A percentile compares a stretch with the other conserved stretches of the same genome.
Conservation (phyloP, 805 yeast species). For the Starmerella floricola region DNA sequence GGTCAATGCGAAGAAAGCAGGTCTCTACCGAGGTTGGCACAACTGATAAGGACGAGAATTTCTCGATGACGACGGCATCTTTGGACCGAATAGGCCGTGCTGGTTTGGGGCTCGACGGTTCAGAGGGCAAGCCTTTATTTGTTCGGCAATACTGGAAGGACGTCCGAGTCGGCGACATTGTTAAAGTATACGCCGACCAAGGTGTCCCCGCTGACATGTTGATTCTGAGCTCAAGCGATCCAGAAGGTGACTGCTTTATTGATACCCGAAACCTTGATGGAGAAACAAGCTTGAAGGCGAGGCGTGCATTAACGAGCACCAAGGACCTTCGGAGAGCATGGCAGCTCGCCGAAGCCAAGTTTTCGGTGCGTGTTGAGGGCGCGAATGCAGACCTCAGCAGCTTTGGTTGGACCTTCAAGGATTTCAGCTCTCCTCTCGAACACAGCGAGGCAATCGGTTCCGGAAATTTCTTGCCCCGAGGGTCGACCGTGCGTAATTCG, state of each 20-base stretch:
- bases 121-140: conserved; percentile 26
- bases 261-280: conserved; percentile 66
- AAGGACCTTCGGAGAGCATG: conserved; percentile 40
- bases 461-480: conserved; percentile 57
- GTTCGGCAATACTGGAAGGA: conserved; percentile 54
- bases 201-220: conserved; percentile 69
- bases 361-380: conserved; percentile 57
- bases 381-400: conserved; percentile 56
- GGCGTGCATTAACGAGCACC: conserved; percentile 45
- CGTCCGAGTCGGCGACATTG: conserved; percentile 61
- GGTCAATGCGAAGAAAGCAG: conserved; percentile 14
- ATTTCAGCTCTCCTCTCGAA: conserved; percentile 26
- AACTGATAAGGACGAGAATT: conserved; percentile 19
- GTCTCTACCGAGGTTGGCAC: conserved; percentile 26
- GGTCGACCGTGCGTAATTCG: conserved; percentile 60
- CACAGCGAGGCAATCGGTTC: conserved; percentile 45
- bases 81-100: background rate
- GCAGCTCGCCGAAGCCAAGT: conserved; percentile 47
- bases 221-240: conserved; percentile 54
- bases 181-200: conserved; percentile 56
- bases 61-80: conserved; percentile 1
- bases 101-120: background rate
- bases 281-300: conserved; percentile 60
- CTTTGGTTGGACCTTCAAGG: conserved; percentile 54
- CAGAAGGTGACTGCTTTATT: conserved; percentile 55